Evolutionary conservation across 441 rosid genomes (phyloP).

Genomic region (Metrosideros polymorpha): DNA sequence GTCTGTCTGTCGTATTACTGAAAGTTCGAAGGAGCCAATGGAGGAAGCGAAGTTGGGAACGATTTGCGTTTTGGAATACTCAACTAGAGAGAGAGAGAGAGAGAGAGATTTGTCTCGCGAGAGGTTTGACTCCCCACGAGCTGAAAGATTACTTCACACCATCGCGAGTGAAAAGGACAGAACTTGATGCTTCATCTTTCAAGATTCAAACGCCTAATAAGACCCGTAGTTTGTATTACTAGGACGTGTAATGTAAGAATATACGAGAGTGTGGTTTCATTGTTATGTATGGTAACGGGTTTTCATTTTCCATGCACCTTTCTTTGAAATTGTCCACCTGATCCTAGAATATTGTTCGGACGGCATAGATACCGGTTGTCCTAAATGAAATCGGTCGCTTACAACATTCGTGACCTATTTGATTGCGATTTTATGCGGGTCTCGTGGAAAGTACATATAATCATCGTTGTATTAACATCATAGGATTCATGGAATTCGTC

Average conservation of each 20-base stretch:
- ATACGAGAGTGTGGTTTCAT: accelerated
- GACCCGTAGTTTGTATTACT: neutral
- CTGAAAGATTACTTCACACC: neutral
- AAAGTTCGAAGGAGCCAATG: neutral
- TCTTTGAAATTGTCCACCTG: neutral
- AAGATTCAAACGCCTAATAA: neutral
- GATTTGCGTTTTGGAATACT: neutral
- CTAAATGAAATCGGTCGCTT: neutral
- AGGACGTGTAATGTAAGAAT: neutral
- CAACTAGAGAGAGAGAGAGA: neutral
- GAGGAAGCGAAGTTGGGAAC: neutral
- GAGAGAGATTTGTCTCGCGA: neutral
- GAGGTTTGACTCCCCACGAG: neutral
- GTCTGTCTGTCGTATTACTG: neutral
- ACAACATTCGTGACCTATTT: accelerated
- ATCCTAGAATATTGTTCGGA: neutral
- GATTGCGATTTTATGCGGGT: accelerated
- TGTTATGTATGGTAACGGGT: accelerated
- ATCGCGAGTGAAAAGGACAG: neutral
- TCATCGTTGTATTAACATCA: neutral
- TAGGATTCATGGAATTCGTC: neutral
- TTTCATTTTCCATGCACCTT: accelerated
- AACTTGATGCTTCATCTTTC: neutral
- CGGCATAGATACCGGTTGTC: accelerated
- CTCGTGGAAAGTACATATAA: neutral